Evolutionary conservation across 768 basidiomycete species (phyloP), one percentile per base, ranked within the genome.

Genomic region (Agrocybe pediades): DNA sequence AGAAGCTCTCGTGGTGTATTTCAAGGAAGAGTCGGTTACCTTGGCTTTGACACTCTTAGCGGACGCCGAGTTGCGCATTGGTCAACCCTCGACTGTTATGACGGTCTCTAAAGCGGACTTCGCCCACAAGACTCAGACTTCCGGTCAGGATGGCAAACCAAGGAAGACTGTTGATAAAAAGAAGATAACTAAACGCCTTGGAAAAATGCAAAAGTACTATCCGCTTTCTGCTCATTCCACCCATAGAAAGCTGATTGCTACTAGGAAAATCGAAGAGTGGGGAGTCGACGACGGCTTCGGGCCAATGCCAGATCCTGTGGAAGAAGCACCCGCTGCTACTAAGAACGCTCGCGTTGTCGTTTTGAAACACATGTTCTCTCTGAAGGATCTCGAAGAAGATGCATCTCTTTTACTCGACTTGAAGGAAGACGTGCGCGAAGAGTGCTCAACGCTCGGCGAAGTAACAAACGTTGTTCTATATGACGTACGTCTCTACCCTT

Each of bases 391-490:
- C 0, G 87, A 92, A 26, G 84, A 94, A 60, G 95, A 98, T 63
- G 75, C 91, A 0, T 79, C 91, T 6, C 72, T 98, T 21, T 73
- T 98, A 17, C 81, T 98, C 13, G 96, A 98, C 61, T 79, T 98
- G 47, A 98, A 98, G 66, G 94, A 97, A 64, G 96, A 98, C 60
- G 95, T 98, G 16, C 83, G 96, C 50, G 95, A 96, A 27, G 96
- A 98, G 66, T 94, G 94, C 57, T 85, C 90, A 46, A 81, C 81
- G 0, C 69, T 98, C 11, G 97, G 97, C 24, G 92, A 95, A 62
- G 97, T 99, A 3, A 98, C 97, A 0, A 98, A 94, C 61, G 91
- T 98, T 1, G 86, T 93, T 25, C 70, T 99, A 36, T 98, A 96
- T 65, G 96, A 99, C 73, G 96, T 96, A 68, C 70, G 91, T 78